Conservation (phyloP, 768 basidiomycete species). For the Clitopilus hobsonii region DNA sequence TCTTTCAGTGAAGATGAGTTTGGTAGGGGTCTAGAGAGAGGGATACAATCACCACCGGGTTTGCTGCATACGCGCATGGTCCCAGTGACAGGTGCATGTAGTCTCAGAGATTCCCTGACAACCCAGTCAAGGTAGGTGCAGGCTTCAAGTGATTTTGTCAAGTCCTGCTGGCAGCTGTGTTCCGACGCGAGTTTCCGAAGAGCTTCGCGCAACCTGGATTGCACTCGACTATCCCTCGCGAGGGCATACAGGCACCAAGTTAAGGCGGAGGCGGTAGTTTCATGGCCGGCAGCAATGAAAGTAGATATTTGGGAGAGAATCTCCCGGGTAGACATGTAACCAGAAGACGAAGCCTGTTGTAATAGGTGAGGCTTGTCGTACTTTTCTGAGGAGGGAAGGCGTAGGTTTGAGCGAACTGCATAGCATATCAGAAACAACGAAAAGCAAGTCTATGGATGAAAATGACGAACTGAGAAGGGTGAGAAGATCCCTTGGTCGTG, state of each 20-base stretch:
- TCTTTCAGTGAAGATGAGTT: not conserved
- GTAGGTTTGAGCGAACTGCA: constrained; percentile 58
- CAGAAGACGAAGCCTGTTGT: not conserved
- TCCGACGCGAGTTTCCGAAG: constrained; percentile 22
- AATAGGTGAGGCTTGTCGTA: not conserved
- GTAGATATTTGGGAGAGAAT: constrained; percentile 60
- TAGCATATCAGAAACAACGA: not conserved
- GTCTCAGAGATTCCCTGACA: constrained; percentile 50
- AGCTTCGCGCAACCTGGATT: constrained; percentile 42
- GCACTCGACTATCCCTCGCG: constrained; percentile 34
- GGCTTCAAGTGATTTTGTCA: constrained; percentile 26
- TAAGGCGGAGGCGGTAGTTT: constrained; percentile 53
- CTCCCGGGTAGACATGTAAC: constrained; percentile 49
- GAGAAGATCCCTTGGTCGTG: constrained; percentile 45
- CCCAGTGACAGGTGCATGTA: constrained; percentile 53
- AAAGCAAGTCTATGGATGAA: not conserved
- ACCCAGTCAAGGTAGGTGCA: constrained; percentile 59
- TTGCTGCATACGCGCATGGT: constrained; percentile 51
- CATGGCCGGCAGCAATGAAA: constrained; percentile 63
- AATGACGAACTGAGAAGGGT: constrained; percentile 44
- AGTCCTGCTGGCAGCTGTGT: constrained; percentile 7
- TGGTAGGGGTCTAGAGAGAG: constrained; percentile 26
- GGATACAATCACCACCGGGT: constrained; percentile 49
- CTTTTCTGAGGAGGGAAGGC: constrained; percentile 22
- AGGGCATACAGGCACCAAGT: constrained; percentile 63